These are phyloP conservation scores for Calonectria montana DNA, from an alignment of 2,329 filamentous ascomycete genomes.

Conservation along the genomic window DNA sequence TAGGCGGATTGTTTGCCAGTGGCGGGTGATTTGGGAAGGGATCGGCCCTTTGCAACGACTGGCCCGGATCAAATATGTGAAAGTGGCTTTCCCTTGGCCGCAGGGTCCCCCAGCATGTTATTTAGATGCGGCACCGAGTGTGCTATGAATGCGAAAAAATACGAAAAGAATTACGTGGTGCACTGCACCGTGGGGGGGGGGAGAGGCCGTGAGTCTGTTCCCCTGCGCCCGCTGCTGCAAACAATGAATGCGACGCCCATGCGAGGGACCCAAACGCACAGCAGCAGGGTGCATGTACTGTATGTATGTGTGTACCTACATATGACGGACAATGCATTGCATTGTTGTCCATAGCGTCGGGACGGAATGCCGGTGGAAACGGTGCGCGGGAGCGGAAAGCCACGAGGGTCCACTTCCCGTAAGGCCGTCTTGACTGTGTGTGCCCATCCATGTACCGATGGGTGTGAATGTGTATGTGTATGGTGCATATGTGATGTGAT, in stretches of 20 bases:
- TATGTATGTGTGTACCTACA: not conserved
- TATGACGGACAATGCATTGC: not conserved
- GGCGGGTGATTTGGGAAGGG: not conserved
- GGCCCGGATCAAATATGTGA: not conserved
- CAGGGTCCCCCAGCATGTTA: not conserved
- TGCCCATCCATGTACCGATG: not conserved
- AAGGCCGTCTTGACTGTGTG: not conserved
- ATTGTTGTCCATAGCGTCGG: not conserved
- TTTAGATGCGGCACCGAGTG: not conserved
- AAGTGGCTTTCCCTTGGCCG: not conserved
- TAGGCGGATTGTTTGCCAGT: not conserved
- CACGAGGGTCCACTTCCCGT: slow-evolving; percentile 13
- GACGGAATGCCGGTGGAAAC: slow-evolving; percentile 10
- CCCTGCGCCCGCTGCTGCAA: not conserved
- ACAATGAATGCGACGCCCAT: not conserved
- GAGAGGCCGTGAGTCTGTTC: not conserved
- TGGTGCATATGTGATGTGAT: not conserved
- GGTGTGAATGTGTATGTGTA: not conserved
- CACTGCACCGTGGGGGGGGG: too few species aligned
- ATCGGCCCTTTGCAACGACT: not conserved
- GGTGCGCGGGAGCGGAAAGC: slow-evolving; percentile 7
- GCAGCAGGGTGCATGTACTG: not conserved
- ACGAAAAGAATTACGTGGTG: too few species aligned
- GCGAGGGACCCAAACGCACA: not conserved
- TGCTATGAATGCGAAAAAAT: too few species aligned